These are phyloP conservation scores for Morella rubra DNA, from an alignment of 306 rosid species.

Conservation along the genomic window DNA sequence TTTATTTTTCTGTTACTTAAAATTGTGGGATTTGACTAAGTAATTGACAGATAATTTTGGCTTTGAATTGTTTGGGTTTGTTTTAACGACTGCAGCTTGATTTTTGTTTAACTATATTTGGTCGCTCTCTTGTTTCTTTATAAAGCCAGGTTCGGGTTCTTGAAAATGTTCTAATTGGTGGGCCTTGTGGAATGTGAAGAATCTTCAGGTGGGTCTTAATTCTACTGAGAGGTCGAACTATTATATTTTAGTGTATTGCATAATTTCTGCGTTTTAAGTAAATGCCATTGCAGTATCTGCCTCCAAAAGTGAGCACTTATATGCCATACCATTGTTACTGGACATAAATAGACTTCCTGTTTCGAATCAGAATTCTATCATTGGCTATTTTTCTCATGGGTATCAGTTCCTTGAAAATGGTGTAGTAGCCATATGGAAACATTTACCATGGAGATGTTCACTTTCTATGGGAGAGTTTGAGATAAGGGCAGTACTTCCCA, in stretches of 20 bases:
- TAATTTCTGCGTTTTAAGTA: background rate
- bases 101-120: background rate
- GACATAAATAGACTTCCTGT: background rate
- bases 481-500: background rate
- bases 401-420: background rate
- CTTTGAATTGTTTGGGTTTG: slow-evolving; percentile 1
- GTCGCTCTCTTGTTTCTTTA: background rate
- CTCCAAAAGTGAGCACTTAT: background rate
- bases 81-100: background rate
- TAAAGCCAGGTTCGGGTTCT: slow-evolving; percentile 11
- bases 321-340: slow-evolving; percentile 3
- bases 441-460: no score
- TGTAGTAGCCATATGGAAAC: slow-evolving; percentile 6
- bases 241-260: background rate
- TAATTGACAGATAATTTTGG: background rate
- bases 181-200: slow-evolving; percentile 28
- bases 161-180: slow-evolving; percentile 16
- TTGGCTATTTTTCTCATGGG: background rate
- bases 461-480: no score
- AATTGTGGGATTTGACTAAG: slow-evolving; percentile 16
- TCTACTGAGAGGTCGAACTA: slow-evolving; percentile 8
- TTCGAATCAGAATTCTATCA: background rate
- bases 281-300: slow-evolving; percentile 6
- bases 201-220: slow-evolving; percentile 11
- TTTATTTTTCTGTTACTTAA: slow-evolving; percentile 9